Evolutionary conservation across 2,329 filamentous ascomycete species (phyloP), one percentile per base, ranked within the genome.

Genomic region (Boeremia exigua): DNA sequence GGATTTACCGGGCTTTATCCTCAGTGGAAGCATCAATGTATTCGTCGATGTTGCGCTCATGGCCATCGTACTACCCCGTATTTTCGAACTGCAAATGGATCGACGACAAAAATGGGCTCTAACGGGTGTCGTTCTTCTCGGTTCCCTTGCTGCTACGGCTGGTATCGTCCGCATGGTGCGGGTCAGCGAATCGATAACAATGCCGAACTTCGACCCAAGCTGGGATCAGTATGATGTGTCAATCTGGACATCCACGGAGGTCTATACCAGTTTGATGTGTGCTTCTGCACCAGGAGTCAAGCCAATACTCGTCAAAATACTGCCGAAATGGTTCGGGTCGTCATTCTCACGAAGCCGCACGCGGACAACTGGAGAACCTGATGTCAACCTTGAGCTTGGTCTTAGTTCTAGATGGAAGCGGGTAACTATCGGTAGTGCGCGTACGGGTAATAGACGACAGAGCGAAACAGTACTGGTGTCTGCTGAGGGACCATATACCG

Each of bases 201-300:
- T 53, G 46, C 40, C 44, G 6, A 27, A 60, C 53, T 60, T 63
- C 27, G 66, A 68, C 27, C 57, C 66, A 2, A 54, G 57, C 10
- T 68, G 63, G 66, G 62, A 68, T 30, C 39, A 56, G 29, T 68
- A 65, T 56, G 66, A 68, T 33, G 50, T 68, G 2, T 62, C 60
- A 3, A 67, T 67, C 34, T 68, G 66, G 66, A 61, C 63, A 4
- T 59, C 60, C 9, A 61, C 58, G 0, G 66, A 68, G 30, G 60
- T 67, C 10, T 68, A 67, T 33, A 56, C 64, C 23, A 55, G 59
- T 23, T 17, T 68, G 4, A 54, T 67, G 4, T 68, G 66, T 36
- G 66, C 66, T 4, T 53, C 63, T 2, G 63, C 63, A 14, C 66
- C 63, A 4, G 66, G 66, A 0, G 48, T 63, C 1, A 68, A 67